Percentiles rank a stretch among this genome's conserved stretches.
These are phyloP conservation scores for Penicillium sp. DNA, from an alignment of 2,329 filamentous ascomycete genomes.

Conservation along the genomic window DNA sequence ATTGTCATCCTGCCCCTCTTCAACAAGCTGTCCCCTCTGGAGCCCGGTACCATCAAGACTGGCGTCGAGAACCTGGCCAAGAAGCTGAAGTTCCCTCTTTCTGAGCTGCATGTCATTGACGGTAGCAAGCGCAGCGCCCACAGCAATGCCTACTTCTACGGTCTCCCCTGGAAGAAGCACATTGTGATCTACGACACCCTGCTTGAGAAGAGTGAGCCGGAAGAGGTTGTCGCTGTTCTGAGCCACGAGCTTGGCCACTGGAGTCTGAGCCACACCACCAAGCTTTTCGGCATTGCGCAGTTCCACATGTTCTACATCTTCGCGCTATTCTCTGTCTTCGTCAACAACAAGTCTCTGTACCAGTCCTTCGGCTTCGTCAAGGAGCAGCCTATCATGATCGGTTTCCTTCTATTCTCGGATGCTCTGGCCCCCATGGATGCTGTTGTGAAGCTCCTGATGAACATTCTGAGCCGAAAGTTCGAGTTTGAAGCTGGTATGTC, in stretches of 20 bases:
- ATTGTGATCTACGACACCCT: slow-evolving; percentile 99
- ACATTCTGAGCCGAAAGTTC: slow-evolving; percentile 88
- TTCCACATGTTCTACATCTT: slow-evolving; percentile 97
- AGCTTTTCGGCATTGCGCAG: slow-evolving; percentile 83
- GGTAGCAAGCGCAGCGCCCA: slow-evolving; percentile 85
- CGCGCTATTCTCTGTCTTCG: slow-evolving; percentile 91
- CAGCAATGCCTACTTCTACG: slow-evolving; percentile 94
- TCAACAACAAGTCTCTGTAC: slow-evolving; percentile 92
- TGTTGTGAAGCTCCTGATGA: slow-evolving; percentile 93
- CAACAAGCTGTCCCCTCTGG: slow-evolving; percentile 94
- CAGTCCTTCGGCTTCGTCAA: slow-evolving; percentile 83
- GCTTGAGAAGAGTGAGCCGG: slow-evolving; percentile 87
- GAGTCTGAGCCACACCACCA: slow-evolving; percentile 92
- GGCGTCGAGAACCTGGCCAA: slow-evolving; percentile 81
- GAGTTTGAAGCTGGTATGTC: slow-evolving; percentile 84
- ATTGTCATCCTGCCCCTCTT: slow-evolving; percentile 92
- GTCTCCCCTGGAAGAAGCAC: slow-evolving; percentile 98
- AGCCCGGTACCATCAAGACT: slow-evolving; percentile 83
- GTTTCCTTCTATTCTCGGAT: slow-evolving; percentile 96
- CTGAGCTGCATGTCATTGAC: slow-evolving; percentile 92
- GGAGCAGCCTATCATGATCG: slow-evolving; percentile 88
- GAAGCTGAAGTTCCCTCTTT: slow-evolving; percentile 84
- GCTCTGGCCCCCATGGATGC: slow-evolving; percentile 92
- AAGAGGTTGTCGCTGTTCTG: slow-evolving; percentile 92
- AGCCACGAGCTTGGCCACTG: slow-evolving; percentile 97